Evolutionary conservation across 2,329 filamentous ascomycete genomes (phyloP).

Genomic region (Thelonectria olida): DNA sequence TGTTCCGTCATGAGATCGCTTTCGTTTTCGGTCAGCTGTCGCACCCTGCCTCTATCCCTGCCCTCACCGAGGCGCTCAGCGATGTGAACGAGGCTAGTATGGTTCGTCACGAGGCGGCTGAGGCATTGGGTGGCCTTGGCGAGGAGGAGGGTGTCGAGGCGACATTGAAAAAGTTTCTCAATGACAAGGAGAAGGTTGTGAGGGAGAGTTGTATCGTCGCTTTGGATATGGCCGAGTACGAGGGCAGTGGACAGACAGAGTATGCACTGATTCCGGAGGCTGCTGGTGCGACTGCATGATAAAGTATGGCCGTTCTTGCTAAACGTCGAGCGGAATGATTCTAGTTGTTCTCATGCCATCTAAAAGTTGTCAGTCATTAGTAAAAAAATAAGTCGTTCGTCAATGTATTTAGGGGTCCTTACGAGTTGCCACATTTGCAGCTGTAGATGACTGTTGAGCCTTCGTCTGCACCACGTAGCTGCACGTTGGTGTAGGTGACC

Average conservation of each 20-base stretch:
- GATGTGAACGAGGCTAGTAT: conserved; percentile 88
- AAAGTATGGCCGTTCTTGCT: conserved; percentile 25
- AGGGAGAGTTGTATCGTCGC: conserved; percentile 95
- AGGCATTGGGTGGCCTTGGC: conserved; percentile 92
- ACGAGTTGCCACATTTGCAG: conserved; percentile 89
- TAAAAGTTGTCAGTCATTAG: conserved; percentile 42
- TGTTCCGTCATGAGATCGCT: conserved; percentile 97
- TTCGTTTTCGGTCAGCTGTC: conserved; percentile 98
- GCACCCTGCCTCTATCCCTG: conserved; percentile 96
- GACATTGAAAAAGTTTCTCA: conserved; percentile 80
- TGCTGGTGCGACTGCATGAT: conserved; percentile 52
- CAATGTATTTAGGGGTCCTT: conserved; percentile 39
- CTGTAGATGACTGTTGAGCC: conserved; percentile 91
- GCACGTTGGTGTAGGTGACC: conserved; percentile 85
- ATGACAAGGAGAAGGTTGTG: conserved; percentile 93
- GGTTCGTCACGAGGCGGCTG: conserved; percentile 97
- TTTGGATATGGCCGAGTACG: conserved; percentile 97
- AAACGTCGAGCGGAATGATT: conserved; percentile 22
- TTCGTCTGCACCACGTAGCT: conserved; percentile 93
- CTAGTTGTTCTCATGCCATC: conserved; percentile 70
- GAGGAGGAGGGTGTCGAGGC: conserved; percentile 94
- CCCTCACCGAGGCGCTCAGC: conserved; percentile 80
- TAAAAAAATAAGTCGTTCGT: conserved; percentile 23
- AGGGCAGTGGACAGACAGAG: conserved; percentile 86
- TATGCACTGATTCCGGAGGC: conserved; percentile 88